phyloP scores from a whole-genome alignment of 106 monocot genomes.

The Dactylorhiza incarnata region DNA sequence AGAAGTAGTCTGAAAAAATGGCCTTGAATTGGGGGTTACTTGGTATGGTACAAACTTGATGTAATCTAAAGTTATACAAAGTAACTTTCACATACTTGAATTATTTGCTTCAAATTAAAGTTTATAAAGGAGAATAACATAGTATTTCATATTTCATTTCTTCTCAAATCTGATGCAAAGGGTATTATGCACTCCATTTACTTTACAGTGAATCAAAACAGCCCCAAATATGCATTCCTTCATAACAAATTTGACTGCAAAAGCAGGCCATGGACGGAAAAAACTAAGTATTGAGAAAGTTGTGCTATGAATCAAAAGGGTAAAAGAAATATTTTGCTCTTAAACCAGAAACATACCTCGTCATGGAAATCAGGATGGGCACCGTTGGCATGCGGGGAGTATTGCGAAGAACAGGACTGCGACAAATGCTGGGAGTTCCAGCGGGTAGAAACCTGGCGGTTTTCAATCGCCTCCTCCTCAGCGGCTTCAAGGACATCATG shows the following conservation, averaged over 20 bases:
- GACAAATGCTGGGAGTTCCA: slow-evolving; percentile 24
- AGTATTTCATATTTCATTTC: not conserved
- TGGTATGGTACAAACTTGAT: not conserved
- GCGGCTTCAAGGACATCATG: slow-evolving; percentile 55
- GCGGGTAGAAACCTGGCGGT: slow-evolving; percentile 24
- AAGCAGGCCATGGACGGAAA: not conserved
- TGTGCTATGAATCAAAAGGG: not conserved
- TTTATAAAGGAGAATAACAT: not conserved
- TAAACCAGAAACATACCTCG: slow-evolving; percentile 31
- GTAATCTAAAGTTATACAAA: not conserved
- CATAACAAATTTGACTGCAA: not conserved
- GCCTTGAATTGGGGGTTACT: not conserved
- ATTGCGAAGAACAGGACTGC: slow-evolving; percentile 11
- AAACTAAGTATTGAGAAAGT: not conserved
- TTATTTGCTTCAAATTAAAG: not conserved
- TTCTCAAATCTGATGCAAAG: not conserved
- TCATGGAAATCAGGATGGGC: slow-evolving; percentile 22
- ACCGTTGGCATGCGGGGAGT: slow-evolving; percentile 42
- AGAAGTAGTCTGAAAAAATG: not conserved
- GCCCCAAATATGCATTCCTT: not conserved
- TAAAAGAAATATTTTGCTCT: not conserved
- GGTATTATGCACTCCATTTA: not conserved
- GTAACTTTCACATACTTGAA: not conserved
- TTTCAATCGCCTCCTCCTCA: slow-evolving; percentile 17
- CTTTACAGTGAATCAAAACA: not conserved